Evolutionary conservation across 2,329 filamentous ascomycete genomes (phyloP).

Genomic region (Xylariaceae sp.): DNA sequence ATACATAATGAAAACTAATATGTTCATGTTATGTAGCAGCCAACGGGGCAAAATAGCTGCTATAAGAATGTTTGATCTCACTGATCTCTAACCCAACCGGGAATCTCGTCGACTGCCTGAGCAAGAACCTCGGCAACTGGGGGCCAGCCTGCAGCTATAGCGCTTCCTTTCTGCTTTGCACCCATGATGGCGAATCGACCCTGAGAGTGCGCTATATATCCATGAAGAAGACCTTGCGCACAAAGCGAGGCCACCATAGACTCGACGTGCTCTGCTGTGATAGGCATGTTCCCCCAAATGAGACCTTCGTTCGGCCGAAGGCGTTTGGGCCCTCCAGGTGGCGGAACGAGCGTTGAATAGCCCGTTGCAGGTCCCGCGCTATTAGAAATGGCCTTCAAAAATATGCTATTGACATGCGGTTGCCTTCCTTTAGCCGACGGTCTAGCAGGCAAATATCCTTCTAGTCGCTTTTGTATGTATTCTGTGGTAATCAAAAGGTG

Average conservation of each 20-base stretch:
- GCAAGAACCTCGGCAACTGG: slow-evolving; percentile 72
- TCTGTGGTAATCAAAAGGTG: slow-evolving; percentile 69
- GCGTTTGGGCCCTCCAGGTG: slow-evolving; percentile 52
- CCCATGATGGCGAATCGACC: slow-evolving; percentile 83
- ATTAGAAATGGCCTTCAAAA: slow-evolving; percentile 59
- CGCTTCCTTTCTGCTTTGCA: slow-evolving; percentile 68
- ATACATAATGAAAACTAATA: slow-evolving; percentile 7
- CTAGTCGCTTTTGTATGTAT: slow-evolving; percentile 68
- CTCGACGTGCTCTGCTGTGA: slow-evolving; percentile 73
- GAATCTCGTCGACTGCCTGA: slow-evolving; percentile 60
- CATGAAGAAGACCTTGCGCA: slow-evolving; percentile 79
- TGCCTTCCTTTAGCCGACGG: slow-evolving; percentile 42
- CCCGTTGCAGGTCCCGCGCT: slow-evolving; percentile 41
- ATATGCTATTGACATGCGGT: slow-evolving; percentile 55
- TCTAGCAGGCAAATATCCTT: slow-evolving; percentile 58
- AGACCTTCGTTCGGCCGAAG: slow-evolving; percentile 64
- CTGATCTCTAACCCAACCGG: slow-evolving; percentile 37
- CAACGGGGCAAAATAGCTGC: not conserved
- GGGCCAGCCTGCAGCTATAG: slow-evolving; percentile 77
- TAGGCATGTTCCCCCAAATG: slow-evolving; percentile 66
- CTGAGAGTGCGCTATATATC: slow-evolving; percentile 80
- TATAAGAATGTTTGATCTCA: too few species aligned
- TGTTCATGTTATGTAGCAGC: not conserved
- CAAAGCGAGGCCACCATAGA: slow-evolving; percentile 77
- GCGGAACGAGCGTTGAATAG: slow-evolving; percentile 53